Conservation (phyloP, 1,284 basidiomycete genomes). For the Gymnopus androsaceus region DNA sequence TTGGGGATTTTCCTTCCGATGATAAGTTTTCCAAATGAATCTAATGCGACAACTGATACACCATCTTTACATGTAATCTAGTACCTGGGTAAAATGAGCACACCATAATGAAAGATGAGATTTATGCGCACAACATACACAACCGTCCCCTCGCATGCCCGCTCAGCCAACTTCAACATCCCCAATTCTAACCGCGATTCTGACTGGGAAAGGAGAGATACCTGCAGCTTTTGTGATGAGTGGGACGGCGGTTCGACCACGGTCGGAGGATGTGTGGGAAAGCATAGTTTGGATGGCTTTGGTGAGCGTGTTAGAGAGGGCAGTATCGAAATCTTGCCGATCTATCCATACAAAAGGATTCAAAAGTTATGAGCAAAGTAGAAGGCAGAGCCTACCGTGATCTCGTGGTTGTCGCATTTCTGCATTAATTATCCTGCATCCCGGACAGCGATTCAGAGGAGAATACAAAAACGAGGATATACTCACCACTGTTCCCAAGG, state of each 20-base stretch:
- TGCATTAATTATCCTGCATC: constrained; percentile 67
- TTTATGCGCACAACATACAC: too few relatives aligned
- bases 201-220: constrained; percentile 77
- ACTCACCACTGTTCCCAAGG: constrained; percentile 80
- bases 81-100: too few relatives aligned
- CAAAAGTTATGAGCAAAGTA: too few relatives aligned
- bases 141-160: too few relatives aligned
- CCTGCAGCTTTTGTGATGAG: constrained; percentile 69
- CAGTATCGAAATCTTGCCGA: constrained; percentile 61
- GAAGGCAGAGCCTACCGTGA: too few relatives aligned
- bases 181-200: constrained; percentile 62
- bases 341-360: constrained; percentile 46
- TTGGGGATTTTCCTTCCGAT: too few relatives aligned
- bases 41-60: too few relatives aligned
- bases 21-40: too few relatives aligned
- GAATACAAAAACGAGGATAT: background rate
- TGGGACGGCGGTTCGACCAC: constrained; percentile 69
- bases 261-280: constrained; percentile 72
- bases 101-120: too few relatives aligned
- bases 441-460: background rate
- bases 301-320: constrained; percentile 58
- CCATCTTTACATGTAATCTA: too few relatives aligned
- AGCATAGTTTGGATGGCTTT: constrained; percentile 69
- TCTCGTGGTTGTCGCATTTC: constrained; percentile 73
- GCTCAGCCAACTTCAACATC: constrained; percentile 27